Conservation (phyloP, 1,284 basidiomycete species). For the Cystobasidium slooffiae region DNA sequence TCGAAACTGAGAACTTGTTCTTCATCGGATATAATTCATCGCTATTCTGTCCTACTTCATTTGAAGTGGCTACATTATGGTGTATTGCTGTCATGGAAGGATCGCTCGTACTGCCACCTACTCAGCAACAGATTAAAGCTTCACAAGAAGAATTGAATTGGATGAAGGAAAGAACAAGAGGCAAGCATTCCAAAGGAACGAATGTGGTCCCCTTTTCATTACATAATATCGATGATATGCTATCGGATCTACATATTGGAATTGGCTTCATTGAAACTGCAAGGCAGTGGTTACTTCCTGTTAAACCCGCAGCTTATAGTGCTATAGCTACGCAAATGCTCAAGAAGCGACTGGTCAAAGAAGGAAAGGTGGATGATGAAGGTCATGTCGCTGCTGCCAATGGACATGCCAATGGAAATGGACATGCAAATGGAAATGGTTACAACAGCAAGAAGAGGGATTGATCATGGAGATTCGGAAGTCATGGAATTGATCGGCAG, state of each 20-base stretch:
- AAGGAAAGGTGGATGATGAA: conserved; percentile 25
- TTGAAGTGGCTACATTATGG: conserved; percentile 52
- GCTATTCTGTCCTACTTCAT: conserved; percentile 52
- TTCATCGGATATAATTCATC: conserved; percentile 53
- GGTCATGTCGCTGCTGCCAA: background rate
- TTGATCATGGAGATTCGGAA: no score
- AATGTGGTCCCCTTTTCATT: conserved; percentile 53
- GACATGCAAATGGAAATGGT: conserved; percentile 17
- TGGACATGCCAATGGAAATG: conserved; percentile 15
- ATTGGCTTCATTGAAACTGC: conserved; percentile 44
- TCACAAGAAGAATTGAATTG: conserved; percentile 50
- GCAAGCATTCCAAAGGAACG: conserved; percentile 51
- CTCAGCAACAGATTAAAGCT: conserved; percentile 43
- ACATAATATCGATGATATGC: conserved; percentile 52
- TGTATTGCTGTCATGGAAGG: conserved; percentile 51
- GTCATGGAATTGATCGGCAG: no score
- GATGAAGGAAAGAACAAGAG: conserved; percentile 50
- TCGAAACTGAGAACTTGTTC: conserved; percentile 47
- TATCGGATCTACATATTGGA: conserved; percentile 48
- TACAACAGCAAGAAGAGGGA: conserved; percentile 1
- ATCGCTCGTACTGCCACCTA: conserved; percentile 45
- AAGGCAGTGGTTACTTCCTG: conserved; percentile 52
- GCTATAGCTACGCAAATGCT: conserved; percentile 26
- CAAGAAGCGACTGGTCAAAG: conserved; percentile 14
- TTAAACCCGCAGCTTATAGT: conserved; percentile 46